Percentiles rank a stretch among this genome's conserved stretches.
Conservation (phyloP, 352 stramenopile genomes). For the Pythium aristosporum region DNA sequence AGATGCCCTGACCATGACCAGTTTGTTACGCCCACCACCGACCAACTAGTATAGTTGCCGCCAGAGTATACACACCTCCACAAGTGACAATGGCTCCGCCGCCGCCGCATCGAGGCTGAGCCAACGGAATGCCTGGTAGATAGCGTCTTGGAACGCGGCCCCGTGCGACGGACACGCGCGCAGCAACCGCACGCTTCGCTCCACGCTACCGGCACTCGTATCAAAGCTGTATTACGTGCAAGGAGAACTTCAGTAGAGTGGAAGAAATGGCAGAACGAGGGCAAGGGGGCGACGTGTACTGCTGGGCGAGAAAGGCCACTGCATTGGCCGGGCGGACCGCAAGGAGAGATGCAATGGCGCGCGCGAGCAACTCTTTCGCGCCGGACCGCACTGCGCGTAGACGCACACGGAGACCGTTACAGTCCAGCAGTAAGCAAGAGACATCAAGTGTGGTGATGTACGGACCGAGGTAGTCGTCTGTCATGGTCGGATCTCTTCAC, state of each 20-base stretch:
- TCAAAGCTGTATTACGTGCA: slow-evolving; percentile 8
- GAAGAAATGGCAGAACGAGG: not conserved
- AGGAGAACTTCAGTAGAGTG: too few relatives aligned
- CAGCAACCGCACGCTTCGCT: slow-evolving; percentile 9
- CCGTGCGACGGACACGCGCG: slow-evolving; percentile 2
- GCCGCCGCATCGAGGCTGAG: not conserved
- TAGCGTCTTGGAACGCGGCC: not conserved
- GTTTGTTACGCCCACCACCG: too few relatives aligned
- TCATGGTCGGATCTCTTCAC: slow-evolving; percentile 2
- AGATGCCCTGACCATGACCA: not conserved
- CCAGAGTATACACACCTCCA: not conserved
- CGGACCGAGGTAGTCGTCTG: slow-evolving; percentile 19
- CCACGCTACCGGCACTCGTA: not conserved
- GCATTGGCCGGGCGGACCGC: slow-evolving; percentile 10
- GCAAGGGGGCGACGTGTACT: not conserved
- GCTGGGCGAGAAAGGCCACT: slow-evolving; percentile 23
- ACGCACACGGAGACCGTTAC: not conserved
- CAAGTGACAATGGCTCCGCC: not conserved
- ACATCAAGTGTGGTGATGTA: not conserved
- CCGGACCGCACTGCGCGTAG: slow-evolving; percentile 11
- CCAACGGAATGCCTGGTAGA: slow-evolving; percentile 8
- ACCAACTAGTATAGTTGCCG: too few relatives aligned
- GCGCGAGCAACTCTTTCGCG: slow-evolving; percentile 17
- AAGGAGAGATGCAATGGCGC: slow-evolving; percentile 17
- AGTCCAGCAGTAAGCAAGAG: not conserved